A percentile compares a stretch with the other conserved stretches of the same genome.
Conservation (phyloP, 2,329 filamentous ascomycete species). For the Colletotrichum cuscutae region DNA sequence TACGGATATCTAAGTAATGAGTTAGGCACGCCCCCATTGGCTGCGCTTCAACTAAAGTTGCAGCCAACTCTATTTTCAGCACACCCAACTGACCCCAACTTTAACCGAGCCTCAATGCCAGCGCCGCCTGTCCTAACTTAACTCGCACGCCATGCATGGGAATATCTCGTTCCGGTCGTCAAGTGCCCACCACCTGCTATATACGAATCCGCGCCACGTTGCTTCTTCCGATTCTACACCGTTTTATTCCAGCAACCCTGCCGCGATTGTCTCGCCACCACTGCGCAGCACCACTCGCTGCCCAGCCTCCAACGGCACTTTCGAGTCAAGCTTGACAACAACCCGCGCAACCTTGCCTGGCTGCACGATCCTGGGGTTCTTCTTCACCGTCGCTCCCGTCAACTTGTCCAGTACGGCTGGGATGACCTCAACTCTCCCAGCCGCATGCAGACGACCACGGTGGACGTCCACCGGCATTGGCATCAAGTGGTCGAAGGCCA, state of each 20-base stretch:
- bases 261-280: conserved; percentile 86
- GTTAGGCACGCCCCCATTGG: conserved; percentile 11
- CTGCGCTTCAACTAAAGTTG: not conserved
- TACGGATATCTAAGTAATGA: not conserved
- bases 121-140: not conserved
- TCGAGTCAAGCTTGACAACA: conserved; percentile 76
- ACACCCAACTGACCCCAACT: conserved; percentile 5
- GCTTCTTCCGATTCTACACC: conserved; percentile 3
- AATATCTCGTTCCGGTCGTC: not conserved
- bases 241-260: conserved; percentile 80
- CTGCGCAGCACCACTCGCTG: conserved; percentile 84
- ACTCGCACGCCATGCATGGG: conserved; percentile 6
- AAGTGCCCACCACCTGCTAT: not conserved
- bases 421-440: conserved; percentile 79
- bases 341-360: conserved; percentile 83
- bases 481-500: conserved; percentile 90
- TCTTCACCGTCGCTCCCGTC: conserved; percentile 80
- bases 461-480: conserved; percentile 93
- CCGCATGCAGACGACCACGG: conserved; percentile 81
- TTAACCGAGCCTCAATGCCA: conserved; percentile 21
- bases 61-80: conserved; percentile 29
- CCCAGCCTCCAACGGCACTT: conserved; percentile 83
- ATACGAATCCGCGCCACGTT: conserved; percentile 1
- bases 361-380: conserved; percentile 85
- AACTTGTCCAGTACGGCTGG: conserved; percentile 81